These are phyloP conservation scores for Ophiosphaerella herpotricha DNA, from an alignment of 2,329 filamentous ascomycete genomes.

Conservation along the genomic window DNA sequence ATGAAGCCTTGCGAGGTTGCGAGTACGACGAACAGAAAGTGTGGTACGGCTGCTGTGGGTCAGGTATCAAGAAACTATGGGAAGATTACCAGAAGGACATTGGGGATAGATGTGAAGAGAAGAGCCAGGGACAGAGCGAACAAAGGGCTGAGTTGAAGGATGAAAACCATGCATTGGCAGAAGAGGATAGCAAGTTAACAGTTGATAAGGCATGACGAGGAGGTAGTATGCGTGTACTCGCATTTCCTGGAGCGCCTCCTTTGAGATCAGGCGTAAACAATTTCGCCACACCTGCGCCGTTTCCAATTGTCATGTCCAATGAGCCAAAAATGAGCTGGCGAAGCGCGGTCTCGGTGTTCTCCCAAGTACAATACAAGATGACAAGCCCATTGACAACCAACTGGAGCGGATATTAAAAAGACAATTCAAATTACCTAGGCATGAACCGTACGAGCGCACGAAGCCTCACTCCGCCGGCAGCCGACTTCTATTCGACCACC, in stretches of 20 bases:
- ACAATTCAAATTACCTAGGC: no score
- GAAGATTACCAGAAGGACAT: conserved; percentile 66
- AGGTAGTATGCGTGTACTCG: conserved; percentile 18
- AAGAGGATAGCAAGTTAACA: conserved; percentile 9
- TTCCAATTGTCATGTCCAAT: no score
- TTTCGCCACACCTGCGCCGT: background rate
- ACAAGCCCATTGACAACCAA: no score
- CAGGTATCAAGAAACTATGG: conserved; percentile 72
- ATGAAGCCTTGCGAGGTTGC: conserved; percentile 67
- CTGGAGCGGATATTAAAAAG: no score
- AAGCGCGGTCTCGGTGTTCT: no score
- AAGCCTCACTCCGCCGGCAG: no score
- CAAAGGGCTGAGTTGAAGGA: background rate
- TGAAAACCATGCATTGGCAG: background rate
- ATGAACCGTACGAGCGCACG: no score
- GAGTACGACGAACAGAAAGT: conserved; percentile 69
- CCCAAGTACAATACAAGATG: no score
- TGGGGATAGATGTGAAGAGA: conserved; percentile 27
- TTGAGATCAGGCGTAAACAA: background rate
- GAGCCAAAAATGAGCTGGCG: no score
- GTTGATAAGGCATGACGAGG: conserved; percentile 17
- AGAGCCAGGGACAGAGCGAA: background rate
- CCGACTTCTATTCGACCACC: no score
- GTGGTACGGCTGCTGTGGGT: conserved; percentile 71
- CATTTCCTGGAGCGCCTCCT: conserved; percentile 5